These are phyloP conservation scores for Yamadazyma kitorensis DNA, from an alignment of 805 yeast genomes.

Conservation along the genomic window DNA sequence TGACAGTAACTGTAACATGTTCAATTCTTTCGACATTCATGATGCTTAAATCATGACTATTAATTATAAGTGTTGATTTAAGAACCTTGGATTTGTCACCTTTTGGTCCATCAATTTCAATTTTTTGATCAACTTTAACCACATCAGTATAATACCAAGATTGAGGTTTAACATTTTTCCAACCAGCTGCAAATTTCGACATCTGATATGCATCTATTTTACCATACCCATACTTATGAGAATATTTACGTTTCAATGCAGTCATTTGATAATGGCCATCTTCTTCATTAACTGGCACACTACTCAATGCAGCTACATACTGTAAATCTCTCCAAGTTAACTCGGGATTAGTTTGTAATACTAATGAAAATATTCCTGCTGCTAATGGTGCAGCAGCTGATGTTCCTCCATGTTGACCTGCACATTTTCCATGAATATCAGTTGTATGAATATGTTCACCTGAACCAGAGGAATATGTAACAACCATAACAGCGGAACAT, in stretches of 20 bases:
- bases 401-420: constrained; percentile 86
- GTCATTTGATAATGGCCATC: constrained; percentile 77
- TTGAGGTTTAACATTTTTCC: constrained; percentile 90
- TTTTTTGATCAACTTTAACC: constrained; percentile 26
- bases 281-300: constrained; percentile 62
- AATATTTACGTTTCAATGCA: constrained; percentile 64
- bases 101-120: constrained; percentile 11
- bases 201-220: constrained; percentile 78
- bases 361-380: constrained; percentile 89
- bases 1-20: constrained; percentile 81
- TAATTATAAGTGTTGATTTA: constrained; percentile 38
- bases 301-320: constrained; percentile 69
- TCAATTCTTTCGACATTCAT: constrained; percentile 73
- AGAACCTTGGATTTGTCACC: constrained; percentile 15
- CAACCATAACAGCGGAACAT: constrained; percentile 92
- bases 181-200: constrained; percentile 67
- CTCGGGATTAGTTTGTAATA: constrained; percentile 77
- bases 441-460: constrained; percentile 89
- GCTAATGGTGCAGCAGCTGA: constrained; percentile 99
- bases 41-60: constrained; percentile 44
- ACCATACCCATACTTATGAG: constrained; percentile 91
- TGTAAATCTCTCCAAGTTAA: constrained; percentile 96
- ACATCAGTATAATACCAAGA: constrained; percentile 65
- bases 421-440: constrained; percentile 67
- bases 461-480: constrained; percentile 89